Evolutionary conservation across 1,139 yeast species (phyloP), one percentile per base, ranked within the genome.

Genomic region (Kurtzmaniella quercitrusa): DNA sequence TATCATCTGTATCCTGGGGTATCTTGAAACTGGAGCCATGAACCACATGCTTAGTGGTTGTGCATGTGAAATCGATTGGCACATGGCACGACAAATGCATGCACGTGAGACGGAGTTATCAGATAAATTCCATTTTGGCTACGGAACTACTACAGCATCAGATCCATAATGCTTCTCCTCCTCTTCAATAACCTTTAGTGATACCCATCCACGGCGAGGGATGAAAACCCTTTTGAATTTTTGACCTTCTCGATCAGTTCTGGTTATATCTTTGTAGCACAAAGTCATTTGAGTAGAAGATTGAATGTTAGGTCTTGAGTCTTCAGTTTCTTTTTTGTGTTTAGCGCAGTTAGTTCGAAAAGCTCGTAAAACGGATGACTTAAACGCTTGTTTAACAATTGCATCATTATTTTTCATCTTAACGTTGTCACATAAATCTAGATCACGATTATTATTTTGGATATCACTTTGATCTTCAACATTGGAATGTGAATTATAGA

Each of bases 131-230:
- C n/a, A n/a, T n/a, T n/a, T 26, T 9, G n/a, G 6, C 30, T 26
- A 26, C n/a, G 12, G 30, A 26, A 14, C 9, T 5, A 26, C 30
- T 26, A 26, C n/a, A 14, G 34, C n/a, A 30, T 30, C 18, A 8
- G 34, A 16, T 5, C 63, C 63, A 36, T 42, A 49, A n/a, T 32
- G 15, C 7, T 17, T 14, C 36, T 50, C 55, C 44, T 68, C 77
- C 39, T 51, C 54, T 42, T 63, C 65, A 35, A 74, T 51, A 42
- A 59, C 55, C 39, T 50, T 58, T 6, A 51, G 46, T 5, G 61
- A 46, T 2, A 74, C 63, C 84, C 84, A 79, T 0, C 84, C 84
- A 38, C 77, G 56, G 2, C 72, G 72, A 1, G 80, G 82, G 19
- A 78, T 59, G 47, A 72, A 75, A 5, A 78, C 53, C 28, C 84